Evolutionary conservation across 2,329 filamentous ascomycete genomes (phyloP), one percentile per base, ranked within the genome.

Genomic region (Verticillium zaregamsianum): DNA sequence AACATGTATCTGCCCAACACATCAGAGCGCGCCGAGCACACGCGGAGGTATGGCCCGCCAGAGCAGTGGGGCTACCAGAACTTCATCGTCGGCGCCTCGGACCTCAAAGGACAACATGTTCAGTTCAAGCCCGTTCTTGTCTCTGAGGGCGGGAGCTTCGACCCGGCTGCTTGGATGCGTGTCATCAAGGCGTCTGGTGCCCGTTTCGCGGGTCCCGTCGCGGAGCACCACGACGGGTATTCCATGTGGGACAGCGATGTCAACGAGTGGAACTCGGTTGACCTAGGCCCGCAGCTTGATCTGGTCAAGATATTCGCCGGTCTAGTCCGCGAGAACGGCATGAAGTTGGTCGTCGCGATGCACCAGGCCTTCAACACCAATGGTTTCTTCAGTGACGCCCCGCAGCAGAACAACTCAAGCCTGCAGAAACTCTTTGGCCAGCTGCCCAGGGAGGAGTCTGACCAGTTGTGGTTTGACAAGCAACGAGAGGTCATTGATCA

Each of bases 301-400:
- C 40, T 65, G 7, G 23, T 61, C n/a, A 65, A 62, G 40, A 8
- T 65, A 12, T 63, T 63, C 49, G 62, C 60, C 55, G 45, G 49
- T 14, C 35, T 65, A 23, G 62, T 65, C 12, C 59, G 60, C 15
- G 55, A 61, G 6, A 60, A 61, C 45, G 64, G 55, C 45, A 63
- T 65, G 62, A 65, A 62, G 60, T 61, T 65, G 35, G 54, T 65
- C 40, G 54, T 65, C 25, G 64, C 64, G 3, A 65, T 65, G 64
- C 64, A 65, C 35, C 64, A 65, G 49, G 64, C 64, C 39, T 65
- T 65, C 62, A 65, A 65, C 62, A 64, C 62, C 39, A 65, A 65
- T 39, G 64, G 64, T 59, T 65, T 63, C 54, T 65, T 64, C 61
- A 40, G 54, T 11, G 55, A 15, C 40, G 64, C 64, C 7, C 62